Percentiles rank a stretch among this genome's conserved stretches.
phyloP scores from a whole-genome alignment of 768 basidiomycete genomes.

The Hemileccinum rubropunctum region DNA sequence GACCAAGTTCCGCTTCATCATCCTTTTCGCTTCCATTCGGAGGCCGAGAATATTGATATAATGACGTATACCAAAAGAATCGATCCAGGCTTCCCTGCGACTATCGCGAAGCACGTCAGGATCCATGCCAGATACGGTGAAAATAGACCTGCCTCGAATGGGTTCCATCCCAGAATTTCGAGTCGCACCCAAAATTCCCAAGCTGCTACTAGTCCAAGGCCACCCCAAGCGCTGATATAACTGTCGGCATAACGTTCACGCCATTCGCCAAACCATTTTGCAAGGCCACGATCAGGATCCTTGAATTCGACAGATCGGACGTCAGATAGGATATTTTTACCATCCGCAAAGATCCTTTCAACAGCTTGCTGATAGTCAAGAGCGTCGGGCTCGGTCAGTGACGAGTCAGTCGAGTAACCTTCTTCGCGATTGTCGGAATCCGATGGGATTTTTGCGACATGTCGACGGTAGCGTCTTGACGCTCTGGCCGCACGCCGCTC shows the following conservation, averaged over 20 bases:
- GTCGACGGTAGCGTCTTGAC: slow-evolving; percentile 51
- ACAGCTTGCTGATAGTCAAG: slow-evolving; percentile 68
- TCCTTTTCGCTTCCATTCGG: slow-evolving; percentile 44
- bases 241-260: slow-evolving; percentile 72
- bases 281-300: slow-evolving; percentile 75
- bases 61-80: slow-evolving; percentile 79
- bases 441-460: slow-evolving; percentile 23
- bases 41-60: slow-evolving; percentile 68
- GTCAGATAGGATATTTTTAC: slow-evolving; percentile 66
- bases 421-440: slow-evolving; percentile 49
- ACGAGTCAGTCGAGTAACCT: slow-evolving; percentile 86
- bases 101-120: slow-evolving; percentile 11
- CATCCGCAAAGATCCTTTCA: slow-evolving; percentile 47
- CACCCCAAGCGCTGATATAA: slow-evolving; percentile 87
- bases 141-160: slow-evolving; percentile 58
- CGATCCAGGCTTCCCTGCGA: slow-evolving; percentile 66
- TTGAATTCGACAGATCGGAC: slow-evolving; percentile 82
- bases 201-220: slow-evolving; percentile 78
- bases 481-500: slow-evolving; percentile 59
- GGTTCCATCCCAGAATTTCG: slow-evolving; percentile 87
- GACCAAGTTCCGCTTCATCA: slow-evolving; percentile 62
- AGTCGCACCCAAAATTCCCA: slow-evolving; percentile 96
- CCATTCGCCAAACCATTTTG: slow-evolving; percentile 66
- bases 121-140: background rate
- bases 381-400: slow-evolving; percentile 62